Percentiles rank a stretch among this genome's conserved stretches.
These are phyloP conservation scores for Batrachochytrium dendrobatidis DNA, from an alignment of 371 early-diverging fungal species.

Conservation along the genomic window DNA sequence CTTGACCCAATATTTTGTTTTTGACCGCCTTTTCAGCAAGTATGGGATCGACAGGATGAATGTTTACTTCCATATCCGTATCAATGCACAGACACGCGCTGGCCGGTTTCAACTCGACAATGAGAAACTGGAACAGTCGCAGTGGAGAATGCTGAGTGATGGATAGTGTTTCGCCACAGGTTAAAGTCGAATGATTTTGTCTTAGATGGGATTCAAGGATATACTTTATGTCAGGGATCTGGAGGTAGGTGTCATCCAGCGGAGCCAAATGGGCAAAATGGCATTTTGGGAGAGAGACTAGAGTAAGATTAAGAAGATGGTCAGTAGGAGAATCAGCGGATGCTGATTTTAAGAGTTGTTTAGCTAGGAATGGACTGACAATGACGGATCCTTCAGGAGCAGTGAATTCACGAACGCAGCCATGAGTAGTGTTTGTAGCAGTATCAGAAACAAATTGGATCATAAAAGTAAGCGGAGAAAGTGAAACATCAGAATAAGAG, in stretches of 20 bases:
- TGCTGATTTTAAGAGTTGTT: constrained; percentile 8
- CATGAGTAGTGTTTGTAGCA: constrained; percentile 30
- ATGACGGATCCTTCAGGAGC: constrained; percentile 43
- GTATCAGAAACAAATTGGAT: background rate
- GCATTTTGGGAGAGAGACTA: constrained; percentile 55
- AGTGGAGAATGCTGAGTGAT: constrained; percentile 22
- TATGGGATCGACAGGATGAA: constrained; percentile 45
- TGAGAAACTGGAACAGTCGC: constrained; percentile 1
- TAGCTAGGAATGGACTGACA: constrained; percentile 44
- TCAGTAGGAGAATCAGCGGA: background rate
- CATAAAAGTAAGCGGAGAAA: constrained; percentile 25
- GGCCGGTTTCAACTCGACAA: constrained; percentile 27
- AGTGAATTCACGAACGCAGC: constrained; percentile 77
- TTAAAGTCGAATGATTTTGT: constrained; percentile 62
- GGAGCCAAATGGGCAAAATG: constrained; percentile 63
- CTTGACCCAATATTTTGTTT: constrained; percentile 8
- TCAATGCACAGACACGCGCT: constrained; percentile 65
- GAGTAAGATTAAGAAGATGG: constrained; percentile 6
- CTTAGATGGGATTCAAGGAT: constrained; percentile 62
- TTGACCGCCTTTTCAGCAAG: constrained; percentile 27
- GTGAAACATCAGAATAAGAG: constrained; percentile 66
- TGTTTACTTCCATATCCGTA: constrained; percentile 79
- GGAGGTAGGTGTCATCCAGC: constrained; percentile 44
- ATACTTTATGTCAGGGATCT: constrained; percentile 59
- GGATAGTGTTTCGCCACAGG: constrained; percentile 55